Evolutionary conservation across 345 rosid species (phyloP).

Genomic region (Gossypium herbaceum): DNA sequence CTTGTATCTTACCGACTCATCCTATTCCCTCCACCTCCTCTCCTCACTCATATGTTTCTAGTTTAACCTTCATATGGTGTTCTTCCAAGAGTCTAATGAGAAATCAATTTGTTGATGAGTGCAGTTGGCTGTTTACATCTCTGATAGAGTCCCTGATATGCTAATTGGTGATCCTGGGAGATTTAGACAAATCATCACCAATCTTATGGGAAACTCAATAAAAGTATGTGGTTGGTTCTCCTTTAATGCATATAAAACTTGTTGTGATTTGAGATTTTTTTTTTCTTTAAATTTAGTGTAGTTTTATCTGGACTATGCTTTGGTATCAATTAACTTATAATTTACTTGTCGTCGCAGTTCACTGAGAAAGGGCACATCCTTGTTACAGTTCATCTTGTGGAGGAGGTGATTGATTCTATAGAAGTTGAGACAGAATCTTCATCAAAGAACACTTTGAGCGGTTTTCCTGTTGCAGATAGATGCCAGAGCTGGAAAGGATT

Average conservation of each 20-base stretch:
- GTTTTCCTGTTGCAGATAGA: conserved; percentile 80
- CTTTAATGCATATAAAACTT: not conserved
- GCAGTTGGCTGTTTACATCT: conserved; percentile 91
- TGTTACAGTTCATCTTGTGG: conserved; percentile 79
- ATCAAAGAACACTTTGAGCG: conserved; percentile 65
- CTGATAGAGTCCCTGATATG: conserved; percentile 75
- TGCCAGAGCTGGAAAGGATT: conserved; percentile 67
- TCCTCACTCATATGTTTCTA: not conserved
- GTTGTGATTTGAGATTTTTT: not conserved
- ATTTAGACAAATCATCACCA: conserved; percentile 87
- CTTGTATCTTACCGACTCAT: not conserved
- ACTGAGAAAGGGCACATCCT: conserved; percentile 88
- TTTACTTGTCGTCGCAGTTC: conserved; percentile 46
- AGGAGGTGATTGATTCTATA: conserved; percentile 54
- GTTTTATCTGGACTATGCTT: not conserved
- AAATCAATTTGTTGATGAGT: conserved; percentile 20
- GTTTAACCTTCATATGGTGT: not conserved
- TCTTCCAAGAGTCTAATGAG: not conserved
- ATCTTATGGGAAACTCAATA: conserved; percentile 93
- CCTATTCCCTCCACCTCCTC: not conserved
- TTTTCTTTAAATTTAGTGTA: not conserved
- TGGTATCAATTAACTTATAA: conserved; percentile 14
- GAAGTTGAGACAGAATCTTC: conserved; percentile 53
- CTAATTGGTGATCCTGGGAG: conserved; percentile 92
- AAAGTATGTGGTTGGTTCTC: conserved; percentile 44